Conservation (phyloP, 148 eudicot genomes). For the Camellia sinensis region DNA sequence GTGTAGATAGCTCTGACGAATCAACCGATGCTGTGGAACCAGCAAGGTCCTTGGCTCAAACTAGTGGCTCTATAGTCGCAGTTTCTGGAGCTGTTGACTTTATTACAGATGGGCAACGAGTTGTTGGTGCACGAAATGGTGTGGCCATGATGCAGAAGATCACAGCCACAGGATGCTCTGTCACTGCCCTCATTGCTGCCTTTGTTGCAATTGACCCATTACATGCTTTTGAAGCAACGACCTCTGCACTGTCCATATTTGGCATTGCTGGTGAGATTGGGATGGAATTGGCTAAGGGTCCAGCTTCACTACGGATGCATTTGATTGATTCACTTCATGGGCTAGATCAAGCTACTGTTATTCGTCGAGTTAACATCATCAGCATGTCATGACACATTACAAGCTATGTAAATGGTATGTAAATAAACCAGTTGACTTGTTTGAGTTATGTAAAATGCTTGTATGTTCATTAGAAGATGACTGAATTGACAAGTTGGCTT, state of each 20-base stretch:
- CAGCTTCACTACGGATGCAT: slow-evolving; percentile 75
- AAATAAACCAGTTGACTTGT: not conserved
- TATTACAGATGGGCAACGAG: slow-evolving; percentile 69
- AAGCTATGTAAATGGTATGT: slow-evolving; percentile 10
- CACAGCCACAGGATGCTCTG: slow-evolving; percentile 86
- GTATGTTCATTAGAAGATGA: not conserved
- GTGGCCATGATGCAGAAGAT: slow-evolving; percentile 79
- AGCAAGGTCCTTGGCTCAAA: slow-evolving; percentile 67
- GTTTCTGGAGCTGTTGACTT: slow-evolving; percentile 82
- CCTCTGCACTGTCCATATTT: slow-evolving; percentile 67
- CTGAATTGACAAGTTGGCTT: slow-evolving; percentile 1
- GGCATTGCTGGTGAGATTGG: slow-evolving; percentile 80
- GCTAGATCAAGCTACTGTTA: slow-evolving; percentile 53
- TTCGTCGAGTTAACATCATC: slow-evolving; percentile 37
- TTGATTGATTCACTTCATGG: slow-evolving; percentile 72
- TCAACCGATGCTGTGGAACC: slow-evolving; percentile 82
- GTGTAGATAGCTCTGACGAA: slow-evolving; percentile 68
- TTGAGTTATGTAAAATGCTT: not conserved
- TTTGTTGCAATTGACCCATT: slow-evolving; percentile 68
- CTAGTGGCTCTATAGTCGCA: slow-evolving; percentile 60
- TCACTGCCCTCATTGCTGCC: slow-evolving; percentile 80
- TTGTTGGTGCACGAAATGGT: slow-evolving; percentile 62
- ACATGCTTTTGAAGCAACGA: slow-evolving; percentile 72
- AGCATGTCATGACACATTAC: slow-evolving; percentile 11
- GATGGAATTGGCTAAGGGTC: slow-evolving; percentile 65